Evolutionary conservation across 331 rosid species (phyloP), one percentile per base, ranked within the genome.

Genomic region (Quercus phellos): DNA sequence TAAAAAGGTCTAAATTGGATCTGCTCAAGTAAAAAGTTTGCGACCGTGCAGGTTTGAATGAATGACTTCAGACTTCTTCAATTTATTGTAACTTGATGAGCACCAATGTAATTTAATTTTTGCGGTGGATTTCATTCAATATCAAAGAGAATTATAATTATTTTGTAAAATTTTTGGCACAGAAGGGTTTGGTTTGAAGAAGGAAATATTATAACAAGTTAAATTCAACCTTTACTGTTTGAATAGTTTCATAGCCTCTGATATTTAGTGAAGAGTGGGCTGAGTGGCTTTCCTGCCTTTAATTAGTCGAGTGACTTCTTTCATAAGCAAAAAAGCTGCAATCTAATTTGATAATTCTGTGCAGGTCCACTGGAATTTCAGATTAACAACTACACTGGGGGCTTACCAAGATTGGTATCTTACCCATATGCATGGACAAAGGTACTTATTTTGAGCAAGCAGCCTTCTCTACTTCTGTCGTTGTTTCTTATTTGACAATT

Each of bases 351-450:
- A 10, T 10, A 17, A 2, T 24, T 50, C 19, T 78, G 63, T 30
- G 46, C 66, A 78, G 82, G 74, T 22, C 68, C 80, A n/a, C 5
- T 68, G 1, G 46, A 77, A 32, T 68, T 67, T 68, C 74, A 77
- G 24, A 61, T 79, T 53, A 19, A 72, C 34, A 9, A 9, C 27
- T 72, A 72, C 55, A 18, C 13, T 18, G 82, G 77, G 51, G 80
- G 74, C 17, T 27, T 66, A 50, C 80, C 80, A 21, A 76, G 14
- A 14, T 53, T 66, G 59, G 13, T 35, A 17, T 0, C 55, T 73
- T 74, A 56, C 34, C 68, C 68, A 5, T 56, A 74, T 56, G 2
- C 77, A 32, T 75, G 73, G 63, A 75, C 79, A 14, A 63, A 78
- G 81, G 81, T 77, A 22, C 8, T 38, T 24, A 59, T 4, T 66